phyloP scores from a whole-genome alignment of 1,284 basidiomycete species.

The Phenoliferia sp. region DNA sequence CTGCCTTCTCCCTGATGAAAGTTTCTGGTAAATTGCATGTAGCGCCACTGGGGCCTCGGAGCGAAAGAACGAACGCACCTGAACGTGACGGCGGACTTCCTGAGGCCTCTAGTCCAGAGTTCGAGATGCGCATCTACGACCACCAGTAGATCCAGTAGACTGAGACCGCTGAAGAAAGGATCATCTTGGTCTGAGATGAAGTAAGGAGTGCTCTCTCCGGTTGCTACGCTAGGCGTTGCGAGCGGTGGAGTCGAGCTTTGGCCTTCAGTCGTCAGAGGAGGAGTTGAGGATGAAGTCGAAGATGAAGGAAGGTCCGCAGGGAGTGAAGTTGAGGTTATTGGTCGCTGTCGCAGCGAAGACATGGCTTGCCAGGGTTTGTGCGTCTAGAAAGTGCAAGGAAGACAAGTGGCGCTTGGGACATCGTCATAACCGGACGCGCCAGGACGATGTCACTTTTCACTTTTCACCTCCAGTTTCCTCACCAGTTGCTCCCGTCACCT shows the following conservation, averaged over 20 bases:
- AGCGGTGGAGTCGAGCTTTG: neutral
- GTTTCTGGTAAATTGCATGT: too few relatives aligned
- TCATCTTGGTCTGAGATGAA: conserved; percentile 19
- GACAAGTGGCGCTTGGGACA: too few relatives aligned
- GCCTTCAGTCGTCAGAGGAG: neutral
- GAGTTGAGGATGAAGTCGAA: neutral
- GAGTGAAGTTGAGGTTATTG: neutral
- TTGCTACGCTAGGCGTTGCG: neutral
- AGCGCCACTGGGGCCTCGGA: too few relatives aligned
- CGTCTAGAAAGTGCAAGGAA: too few relatives aligned
- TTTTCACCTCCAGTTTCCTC: too few relatives aligned
- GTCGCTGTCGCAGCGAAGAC: neutral
- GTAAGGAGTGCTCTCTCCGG: conserved; percentile 8
- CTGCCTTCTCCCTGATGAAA: conserved; percentile 12
- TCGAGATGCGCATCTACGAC: conserved; percentile 35
- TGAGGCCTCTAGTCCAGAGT: conserved; percentile 28
- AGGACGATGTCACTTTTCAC: too few relatives aligned
- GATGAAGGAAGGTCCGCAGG: neutral
- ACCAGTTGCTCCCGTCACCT: too few relatives aligned
- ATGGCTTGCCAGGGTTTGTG: too few relatives aligned
- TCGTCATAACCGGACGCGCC: too few relatives aligned
- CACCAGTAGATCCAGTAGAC: conserved; percentile 32
- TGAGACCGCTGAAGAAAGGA: conserved; percentile 19
- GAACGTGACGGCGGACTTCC: conserved; percentile 21
- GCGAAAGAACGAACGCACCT: neutral